phyloP scores from a whole-genome alignment of 2,329 filamentous ascomycete genomes.

The Ascochyta pisi region DNA sequence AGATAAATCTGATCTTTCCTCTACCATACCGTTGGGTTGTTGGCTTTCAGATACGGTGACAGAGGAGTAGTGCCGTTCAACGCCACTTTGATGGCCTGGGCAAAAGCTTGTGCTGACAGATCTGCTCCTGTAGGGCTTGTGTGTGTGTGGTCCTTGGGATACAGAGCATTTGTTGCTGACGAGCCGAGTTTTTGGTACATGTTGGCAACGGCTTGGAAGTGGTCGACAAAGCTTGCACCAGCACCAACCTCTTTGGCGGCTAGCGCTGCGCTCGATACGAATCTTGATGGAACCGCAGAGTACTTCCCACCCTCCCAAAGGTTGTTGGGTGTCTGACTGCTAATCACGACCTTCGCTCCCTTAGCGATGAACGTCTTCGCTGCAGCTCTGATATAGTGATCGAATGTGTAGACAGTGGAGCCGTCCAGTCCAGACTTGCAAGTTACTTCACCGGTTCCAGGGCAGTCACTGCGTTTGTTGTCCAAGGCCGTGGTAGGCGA shows the following conservation, averaged over 20 bases:
- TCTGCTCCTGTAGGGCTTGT: conserved; percentile 1
- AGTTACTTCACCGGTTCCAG: neutral
- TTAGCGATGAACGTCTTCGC: neutral
- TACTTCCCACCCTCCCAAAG: conserved; percentile 1
- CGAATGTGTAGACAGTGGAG: neutral
- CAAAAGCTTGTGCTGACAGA: conserved; percentile 3
- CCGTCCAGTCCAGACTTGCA: conserved; percentile 2
- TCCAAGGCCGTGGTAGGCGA: neutral
- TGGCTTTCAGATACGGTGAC: neutral
- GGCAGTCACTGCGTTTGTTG: conserved; percentile 5
- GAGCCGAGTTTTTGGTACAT: conserved; percentile 3
- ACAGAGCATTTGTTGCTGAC: neutral
- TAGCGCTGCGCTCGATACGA: neutral
- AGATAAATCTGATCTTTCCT: neutral
- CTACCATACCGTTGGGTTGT: neutral
- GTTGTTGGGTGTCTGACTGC: conserved; percentile 5
- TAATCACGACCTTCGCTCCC: conserved; percentile 2
- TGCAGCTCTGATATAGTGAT: conserved; percentile 4
- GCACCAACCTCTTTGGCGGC: conserved; percentile 1
- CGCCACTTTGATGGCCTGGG: conserved; percentile 2
- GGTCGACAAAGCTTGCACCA: conserved; percentile 4
- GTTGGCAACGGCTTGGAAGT: conserved; percentile 3
- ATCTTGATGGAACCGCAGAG: neutral
- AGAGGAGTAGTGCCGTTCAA: conserved; percentile 3
- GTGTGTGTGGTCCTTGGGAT: conserved; percentile 3